A percentile compares a stretch with the other conserved stretches of the same genome.
Evolutionary conservation across 148 eudicot genomes (phyloP).

Genomic region (Euryodendron excelsum): DNA sequence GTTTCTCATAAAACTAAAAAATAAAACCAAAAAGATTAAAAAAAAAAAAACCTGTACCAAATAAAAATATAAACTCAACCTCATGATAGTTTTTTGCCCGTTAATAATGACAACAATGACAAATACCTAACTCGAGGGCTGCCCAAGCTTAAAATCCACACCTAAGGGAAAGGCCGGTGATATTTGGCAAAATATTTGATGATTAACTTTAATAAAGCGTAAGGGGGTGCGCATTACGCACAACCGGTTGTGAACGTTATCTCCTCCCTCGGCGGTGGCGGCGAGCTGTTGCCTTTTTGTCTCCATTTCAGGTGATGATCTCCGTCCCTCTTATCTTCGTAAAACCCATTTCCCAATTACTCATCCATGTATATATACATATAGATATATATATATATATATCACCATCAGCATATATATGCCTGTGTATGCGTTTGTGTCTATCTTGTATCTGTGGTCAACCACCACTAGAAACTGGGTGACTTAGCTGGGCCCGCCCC

Average conservation of each 20-base stretch:
- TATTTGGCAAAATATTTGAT: too few species aligned
- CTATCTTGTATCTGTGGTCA: neutral
- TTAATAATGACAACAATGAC: too few species aligned
- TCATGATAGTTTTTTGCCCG: too few species aligned
- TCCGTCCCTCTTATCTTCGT: neutral
- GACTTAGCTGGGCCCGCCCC: neutral
- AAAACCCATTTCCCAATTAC: neutral
- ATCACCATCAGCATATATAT: neutral
- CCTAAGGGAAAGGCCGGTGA: too few species aligned
- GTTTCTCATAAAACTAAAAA: too few species aligned
- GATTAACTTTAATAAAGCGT: too few species aligned
- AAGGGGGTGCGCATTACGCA: neutral
- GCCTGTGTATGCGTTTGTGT: neutral
- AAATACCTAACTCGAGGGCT: too few species aligned
- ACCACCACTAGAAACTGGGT: neutral
- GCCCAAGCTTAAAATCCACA: too few species aligned
- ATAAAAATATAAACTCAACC: too few species aligned
- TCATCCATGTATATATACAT: neutral
- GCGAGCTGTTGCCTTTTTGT: neutral
- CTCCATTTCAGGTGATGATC: neutral
- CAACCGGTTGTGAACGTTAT: neutral
- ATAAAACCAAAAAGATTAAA: too few species aligned
- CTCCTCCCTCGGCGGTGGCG: neutral
- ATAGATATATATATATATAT: neutral
- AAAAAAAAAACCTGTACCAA: too few species aligned